Conservation (phyloP, 179 eudicot species). For the Camellia oleifera region DNA sequence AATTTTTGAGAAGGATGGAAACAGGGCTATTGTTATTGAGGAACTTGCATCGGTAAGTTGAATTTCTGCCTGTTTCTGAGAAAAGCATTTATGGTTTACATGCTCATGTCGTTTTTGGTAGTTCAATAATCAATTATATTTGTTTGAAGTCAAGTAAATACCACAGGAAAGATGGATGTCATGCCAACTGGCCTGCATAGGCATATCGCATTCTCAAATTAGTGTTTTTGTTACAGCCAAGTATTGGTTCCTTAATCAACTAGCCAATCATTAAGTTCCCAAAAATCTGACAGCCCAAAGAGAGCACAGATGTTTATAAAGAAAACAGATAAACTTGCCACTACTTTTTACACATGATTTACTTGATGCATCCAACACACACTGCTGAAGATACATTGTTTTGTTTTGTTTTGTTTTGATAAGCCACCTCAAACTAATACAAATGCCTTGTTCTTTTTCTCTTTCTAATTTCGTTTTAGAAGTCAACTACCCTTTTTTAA, state of each 20-base stretch:
- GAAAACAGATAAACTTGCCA: neutral
- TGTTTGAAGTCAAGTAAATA: neutral
- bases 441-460: too few relatives aligned
- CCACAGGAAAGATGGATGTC: neutral
- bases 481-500: too few relatives aligned
- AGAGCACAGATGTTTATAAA: neutral
- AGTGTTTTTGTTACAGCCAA: neutral
- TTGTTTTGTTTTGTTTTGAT: too few relatives aligned
- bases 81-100: neutral
- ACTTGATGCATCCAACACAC: neutral
- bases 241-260: neutral
- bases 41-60: constrained; percentile 49
- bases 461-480: too few relatives aligned
- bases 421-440: too few relatives aligned
- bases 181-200: neutral
- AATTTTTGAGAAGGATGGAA: constrained; percentile 44
- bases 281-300: neutral
- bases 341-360: neutral
- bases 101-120: neutral
- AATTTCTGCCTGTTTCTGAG: neutral
- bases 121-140: neutral
- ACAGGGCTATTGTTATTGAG: constrained; percentile 42
- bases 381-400: neutral
- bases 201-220: neutral
- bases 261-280: neutral